These are phyloP conservation scores for Metschnikowia continentalis DNA, from an alignment of 805 yeast species.

Conservation along the genomic window DNA sequence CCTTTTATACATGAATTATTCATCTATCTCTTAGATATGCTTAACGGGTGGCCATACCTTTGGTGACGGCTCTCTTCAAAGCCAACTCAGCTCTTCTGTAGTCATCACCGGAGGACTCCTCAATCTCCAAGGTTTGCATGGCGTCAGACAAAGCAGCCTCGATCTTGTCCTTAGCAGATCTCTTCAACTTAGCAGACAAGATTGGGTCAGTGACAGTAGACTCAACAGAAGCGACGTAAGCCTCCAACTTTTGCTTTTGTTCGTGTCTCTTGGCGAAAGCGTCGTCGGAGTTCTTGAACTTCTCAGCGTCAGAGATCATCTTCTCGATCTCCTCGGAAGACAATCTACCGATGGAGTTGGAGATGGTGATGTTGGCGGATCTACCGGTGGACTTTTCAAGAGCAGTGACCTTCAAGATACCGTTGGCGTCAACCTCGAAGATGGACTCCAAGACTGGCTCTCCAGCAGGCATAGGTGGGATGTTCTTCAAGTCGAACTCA, in stretches of 20 bases:
- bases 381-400: constrained; percentile 48
- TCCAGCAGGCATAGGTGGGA: constrained; percentile 49
- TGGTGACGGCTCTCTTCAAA: constrained; percentile 98
- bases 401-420: constrained; percentile 49
- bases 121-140: constrained; percentile 93
- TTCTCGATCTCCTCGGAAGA: constrained; percentile 47
- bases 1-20: constrained; percentile 19
- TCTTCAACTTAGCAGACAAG: constrained; percentile 93
- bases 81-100: constrained; percentile 98
- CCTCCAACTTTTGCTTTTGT: constrained; percentile 98
- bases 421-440: constrained; percentile 49
- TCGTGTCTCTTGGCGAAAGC: constrained; percentile 99
- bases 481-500: constrained; percentile 49
- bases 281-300: constrained; percentile 94
- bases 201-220: constrained; percentile 97
- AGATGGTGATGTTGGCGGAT: constrained; percentile 48
- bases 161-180: constrained; percentile 94
- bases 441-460: constrained; percentile 48
- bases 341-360: constrained; percentile 49
- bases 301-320: constrained; percentile 47
- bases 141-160: constrained; percentile 98
- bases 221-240: constrained; percentile 84
- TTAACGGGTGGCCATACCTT: constrained; percentile 98
- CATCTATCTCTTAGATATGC: constrained; percentile 20
- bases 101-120: constrained; percentile 95